These are phyloP conservation scores for Pythium insidiosum DNA, from an alignment of 352 stramenopile genomes.

Conservation along the genomic window DNA sequence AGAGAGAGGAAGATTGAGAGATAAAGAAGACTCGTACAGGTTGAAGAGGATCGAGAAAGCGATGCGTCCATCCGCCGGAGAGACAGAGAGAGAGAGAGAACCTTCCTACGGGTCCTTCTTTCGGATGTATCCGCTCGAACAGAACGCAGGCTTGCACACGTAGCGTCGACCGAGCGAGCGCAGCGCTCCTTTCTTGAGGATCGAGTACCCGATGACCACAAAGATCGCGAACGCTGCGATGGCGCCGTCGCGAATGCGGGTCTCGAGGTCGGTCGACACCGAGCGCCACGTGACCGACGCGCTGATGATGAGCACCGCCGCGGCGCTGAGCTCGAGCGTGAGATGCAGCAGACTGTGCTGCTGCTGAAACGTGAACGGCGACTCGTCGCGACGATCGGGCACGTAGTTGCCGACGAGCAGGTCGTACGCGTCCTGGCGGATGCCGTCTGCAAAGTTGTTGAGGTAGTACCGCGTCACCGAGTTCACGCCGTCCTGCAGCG, in stretches of 20 bases:
- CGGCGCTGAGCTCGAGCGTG: constrained; percentile 41
- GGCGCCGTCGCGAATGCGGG: constrained; percentile 52
- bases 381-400: constrained; percentile 72
- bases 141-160: constrained; percentile 83
- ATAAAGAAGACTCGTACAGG: no score
- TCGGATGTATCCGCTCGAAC: constrained; percentile 81
- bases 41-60: no score
- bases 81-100: no score
- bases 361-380: constrained; percentile 77
- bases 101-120: constrained; percentile 39
- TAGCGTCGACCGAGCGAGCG: constrained; percentile 68
- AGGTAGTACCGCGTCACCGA: constrained; percentile 93
- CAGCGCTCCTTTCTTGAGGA: constrained; percentile 81
- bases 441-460: constrained; percentile 94
- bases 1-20: no score
- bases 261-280: constrained; percentile 42
- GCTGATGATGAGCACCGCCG: constrained; percentile 39
- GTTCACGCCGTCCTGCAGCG: constrained; percentile 93
- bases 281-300: constrained; percentile 57
- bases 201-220: constrained; percentile 42
- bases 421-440: constrained; percentile 91
- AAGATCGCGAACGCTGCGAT: constrained; percentile 44
- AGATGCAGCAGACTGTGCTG: constrained; percentile 67
- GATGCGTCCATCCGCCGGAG: no score
- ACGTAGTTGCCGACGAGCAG: constrained; percentile 78